Base-by-base conservation (phyloP, 2,329 filamentous ascomycete species). In the Zasmidium citrigriseum region DNA sequence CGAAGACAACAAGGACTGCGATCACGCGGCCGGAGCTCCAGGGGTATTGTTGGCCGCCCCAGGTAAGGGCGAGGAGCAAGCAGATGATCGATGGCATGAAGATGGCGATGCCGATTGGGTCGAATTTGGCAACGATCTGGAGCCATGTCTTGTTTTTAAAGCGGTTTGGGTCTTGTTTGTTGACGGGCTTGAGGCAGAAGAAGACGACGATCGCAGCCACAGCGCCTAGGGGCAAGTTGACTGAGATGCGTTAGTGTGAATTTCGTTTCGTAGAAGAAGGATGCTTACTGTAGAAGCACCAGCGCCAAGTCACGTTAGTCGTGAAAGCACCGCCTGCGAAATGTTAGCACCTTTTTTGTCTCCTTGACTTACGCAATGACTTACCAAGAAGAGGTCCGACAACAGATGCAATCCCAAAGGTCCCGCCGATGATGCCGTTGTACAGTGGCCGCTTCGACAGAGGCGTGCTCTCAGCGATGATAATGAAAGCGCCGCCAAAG, bases 271-370 rank as follows among this genome's bases (percentile, higher is more conserved):
- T 10, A 77, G 71, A 53, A 80, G 80, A 1, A 76, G 70, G 52
- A 83, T 82, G 68, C 82, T 46, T n/a, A 16, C 82, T 81, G 72
- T 80, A 84, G 60, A 82, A 75, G 50, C 68, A 64, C 52, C 82
- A 84, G 57, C 82, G 71, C 82, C 82, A 84, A 14, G 71, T 76
- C 0, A 77, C 72, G 4, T 75, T 60, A 34, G 73, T 70, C 0
- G 78, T 77, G 60, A 84, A 82, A 1, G 76, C 74, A 24, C 82
- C 82, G 1, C 82, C 82, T 83, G 1, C 83, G 34, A 4, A 16
- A 16, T 11, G 34, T 41, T 60, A 25, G 21, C 29, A 4, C n/a
- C n/a, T n/a, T 45, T 22, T 21, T 16, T 18, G 1, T 69, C 73
- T 5, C 69, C 74, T 21, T 12, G 16, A 23, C 53, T 20, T 48